Evolutionary conservation across 805 yeast species (phyloP).

Genomic region (Metahyphopichia silvanorum): DNA sequence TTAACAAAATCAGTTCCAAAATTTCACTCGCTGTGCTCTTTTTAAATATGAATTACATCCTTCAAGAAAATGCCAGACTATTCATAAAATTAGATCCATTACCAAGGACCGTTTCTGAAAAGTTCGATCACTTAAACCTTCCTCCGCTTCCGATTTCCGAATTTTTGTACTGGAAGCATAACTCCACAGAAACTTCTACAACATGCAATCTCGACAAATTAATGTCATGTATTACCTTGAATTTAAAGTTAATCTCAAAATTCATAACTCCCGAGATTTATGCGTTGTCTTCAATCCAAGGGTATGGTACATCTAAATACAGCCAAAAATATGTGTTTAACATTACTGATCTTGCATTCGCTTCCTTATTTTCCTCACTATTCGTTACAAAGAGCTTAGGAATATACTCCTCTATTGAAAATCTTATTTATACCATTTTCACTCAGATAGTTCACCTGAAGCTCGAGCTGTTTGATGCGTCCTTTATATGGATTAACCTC

Average conservation of each 20-base stretch:
- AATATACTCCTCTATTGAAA: slow-evolving; percentile 3
- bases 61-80: too few species aligned
- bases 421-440: slow-evolving; percentile 6
- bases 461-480: slow-evolving; percentile 5
- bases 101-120: too few species aligned
- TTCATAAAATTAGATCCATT: too few species aligned
- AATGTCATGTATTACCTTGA: slow-evolving; percentile 5
- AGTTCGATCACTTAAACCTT: slow-evolving; percentile 13
- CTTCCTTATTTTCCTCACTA: slow-evolving; percentile 14
- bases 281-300: slow-evolving; percentile 7
- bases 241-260: slow-evolving; percentile 6
- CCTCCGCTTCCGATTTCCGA: slow-evolving; percentile 32
- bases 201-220: slow-evolving; percentile 6
- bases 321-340: slow-evolving; percentile 9
- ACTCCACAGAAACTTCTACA: too few species aligned
- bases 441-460: slow-evolving; percentile 8
- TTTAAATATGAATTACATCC: slow-evolving; percentile 15
- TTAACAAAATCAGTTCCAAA: slow-evolving; percentile 16
- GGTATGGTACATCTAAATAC: slow-evolving; percentile 4
- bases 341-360: slow-evolving; percentile 12
- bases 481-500: slow-evolving; percentile 25
- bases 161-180: too few species aligned
- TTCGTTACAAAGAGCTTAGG: slow-evolving; percentile 2
- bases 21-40: slow-evolving; percentile 15
- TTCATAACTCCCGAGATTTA: slow-evolving; percentile 13